Percentiles rank a stretch among this genome's conserved stretches.
phyloP scores from a whole-genome alignment of 2,329 filamentous ascomycete genomes.

The Dactylellina leptospora region DNA sequence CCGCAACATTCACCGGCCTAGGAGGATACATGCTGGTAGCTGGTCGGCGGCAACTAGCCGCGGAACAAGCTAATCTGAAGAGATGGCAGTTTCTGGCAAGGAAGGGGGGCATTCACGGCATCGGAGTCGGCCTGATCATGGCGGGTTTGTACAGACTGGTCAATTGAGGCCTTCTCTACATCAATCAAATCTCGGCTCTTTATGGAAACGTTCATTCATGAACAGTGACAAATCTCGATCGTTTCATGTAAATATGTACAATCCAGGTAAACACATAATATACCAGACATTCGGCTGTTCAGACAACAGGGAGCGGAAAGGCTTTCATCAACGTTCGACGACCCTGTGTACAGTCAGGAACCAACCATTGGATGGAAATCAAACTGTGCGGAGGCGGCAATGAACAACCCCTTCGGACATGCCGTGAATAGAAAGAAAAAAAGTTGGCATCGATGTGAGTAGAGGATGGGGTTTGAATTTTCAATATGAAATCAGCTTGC shows the following conservation, averaged over 20 bases:
- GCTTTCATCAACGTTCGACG: no score
- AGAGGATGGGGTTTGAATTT: constrained; percentile 12
- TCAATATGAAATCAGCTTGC: constrained; percentile 42
- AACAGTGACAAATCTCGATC: constrained; percentile 5
- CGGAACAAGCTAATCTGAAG: constrained; percentile 66
- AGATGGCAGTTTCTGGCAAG: constrained; percentile 42
- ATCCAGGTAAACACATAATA: no score
- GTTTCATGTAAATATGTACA: constrained; percentile 48
- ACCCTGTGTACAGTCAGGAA: no score
- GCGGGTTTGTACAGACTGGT: constrained; percentile 44
- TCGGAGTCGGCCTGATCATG: constrained; percentile 40
- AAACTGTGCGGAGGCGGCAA: neutral
- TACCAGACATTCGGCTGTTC: no score
- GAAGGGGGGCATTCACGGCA: constrained; percentile 45
- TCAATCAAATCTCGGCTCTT: neutral
- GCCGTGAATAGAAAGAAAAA: constrained; percentile 14
- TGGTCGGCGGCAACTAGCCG: constrained; percentile 75
- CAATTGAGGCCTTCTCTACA: constrained; percentile 7
- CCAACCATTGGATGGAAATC: neutral
- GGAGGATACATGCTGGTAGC: constrained; percentile 80
- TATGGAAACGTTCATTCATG: neutral
- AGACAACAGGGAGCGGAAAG: no score
- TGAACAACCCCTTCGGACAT: constrained; percentile 20
- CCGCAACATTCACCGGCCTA: constrained; percentile 77
- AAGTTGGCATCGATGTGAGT: constrained; percentile 27